Conservation (phyloP, 2,329 filamentous ascomycete species). For the Fusarium palustre region DNA sequence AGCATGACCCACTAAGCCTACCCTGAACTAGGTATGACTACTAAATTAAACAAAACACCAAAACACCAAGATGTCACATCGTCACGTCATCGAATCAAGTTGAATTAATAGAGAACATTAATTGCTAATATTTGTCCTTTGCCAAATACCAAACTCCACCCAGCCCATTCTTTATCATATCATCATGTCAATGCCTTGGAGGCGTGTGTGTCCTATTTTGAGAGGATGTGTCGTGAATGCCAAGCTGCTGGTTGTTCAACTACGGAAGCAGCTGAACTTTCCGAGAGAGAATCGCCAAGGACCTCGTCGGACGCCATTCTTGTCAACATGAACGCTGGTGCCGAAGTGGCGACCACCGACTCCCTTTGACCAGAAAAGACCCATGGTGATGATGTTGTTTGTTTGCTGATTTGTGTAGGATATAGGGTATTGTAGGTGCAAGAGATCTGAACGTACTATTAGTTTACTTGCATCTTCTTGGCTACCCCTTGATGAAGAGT, state of each 20-base stretch:
- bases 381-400: slow-evolving; percentile 52
- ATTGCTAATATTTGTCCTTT: neutral
- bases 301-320: slow-evolving; percentile 60
- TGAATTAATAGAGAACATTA: slow-evolving; percentile 14
- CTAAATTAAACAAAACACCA: neutral
- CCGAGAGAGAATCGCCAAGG: slow-evolving; percentile 64
- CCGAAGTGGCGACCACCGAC: slow-evolving; percentile 63
- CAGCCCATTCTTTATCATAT: slow-evolving; percentile 19
- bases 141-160: slow-evolving; percentile 17
- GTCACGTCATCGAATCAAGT: slow-evolving; percentile 1
- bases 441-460: slow-evolving; percentile 8
- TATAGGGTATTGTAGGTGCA: neutral
- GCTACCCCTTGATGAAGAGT: neutral
- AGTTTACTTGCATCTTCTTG: neutral
- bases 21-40: slow-evolving; percentile 31
- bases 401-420: slow-evolving; percentile 1
- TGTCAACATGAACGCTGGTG: slow-evolving; percentile 60
- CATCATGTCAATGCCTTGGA: slow-evolving; percentile 10
- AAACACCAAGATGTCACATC: neutral
- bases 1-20: neutral
- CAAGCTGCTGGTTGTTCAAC: slow-evolving; percentile 14
- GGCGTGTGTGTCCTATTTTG: neutral
- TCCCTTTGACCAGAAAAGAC: slow-evolving; percentile 60
- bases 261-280: slow-evolving; percentile 64
- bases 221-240: neutral